phyloP scores from a whole-genome alignment of 2,329 filamentous ascomycete genomes.

The Phoma sp. region DNA sequence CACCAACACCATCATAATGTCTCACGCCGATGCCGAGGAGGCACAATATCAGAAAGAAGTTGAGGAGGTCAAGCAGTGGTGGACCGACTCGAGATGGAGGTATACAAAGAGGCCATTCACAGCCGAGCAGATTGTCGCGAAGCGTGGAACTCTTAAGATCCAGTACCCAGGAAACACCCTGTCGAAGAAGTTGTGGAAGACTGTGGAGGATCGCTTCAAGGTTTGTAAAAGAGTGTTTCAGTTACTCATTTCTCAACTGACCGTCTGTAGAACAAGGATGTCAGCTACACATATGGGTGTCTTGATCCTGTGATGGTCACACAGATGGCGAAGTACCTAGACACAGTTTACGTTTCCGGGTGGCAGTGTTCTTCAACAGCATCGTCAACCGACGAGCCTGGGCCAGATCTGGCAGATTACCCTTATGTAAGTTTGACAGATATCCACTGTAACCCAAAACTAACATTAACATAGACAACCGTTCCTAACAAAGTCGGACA shows the following conservation, averaged over 20 bases:
- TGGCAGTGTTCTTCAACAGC: slow-evolving; percentile 99
- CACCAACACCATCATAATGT: slow-evolving; percentile 25
- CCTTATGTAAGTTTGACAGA: slow-evolving; percentile 58
- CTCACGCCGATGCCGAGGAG: slow-evolving; percentile 68
- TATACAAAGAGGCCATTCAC: slow-evolving; percentile 92
- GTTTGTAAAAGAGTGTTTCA: slow-evolving; percentile 54
- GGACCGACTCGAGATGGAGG: slow-evolving; percentile 89
- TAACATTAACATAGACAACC: slow-evolving; percentile 71
- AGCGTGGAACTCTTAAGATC: slow-evolving; percentile 89
- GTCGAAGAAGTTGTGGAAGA: slow-evolving; percentile 93
- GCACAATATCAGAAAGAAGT: slow-evolving; percentile 82
- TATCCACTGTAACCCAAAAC: neutral
- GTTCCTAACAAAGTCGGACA: slow-evolving; percentile 98
- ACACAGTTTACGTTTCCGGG: slow-evolving; percentile 97
- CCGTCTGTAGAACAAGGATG: slow-evolving; percentile 72
- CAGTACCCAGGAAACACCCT: slow-evolving; percentile 88
- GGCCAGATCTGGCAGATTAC: slow-evolving; percentile 97
- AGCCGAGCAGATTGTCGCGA: slow-evolving; percentile 94
- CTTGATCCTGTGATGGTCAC: slow-evolving; percentile 98
- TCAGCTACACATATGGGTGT: slow-evolving; percentile 95
- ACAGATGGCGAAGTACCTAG: slow-evolving; percentile 98
- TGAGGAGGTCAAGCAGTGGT: slow-evolving; percentile 90
- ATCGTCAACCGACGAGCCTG: slow-evolving; percentile 92
- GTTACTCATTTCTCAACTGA: slow-evolving; percentile 18
- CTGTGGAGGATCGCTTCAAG: slow-evolving; percentile 84